Conservation (phyloP, 2,329 filamentous ascomycete genomes). For the Phialophora macrospora region DNA sequence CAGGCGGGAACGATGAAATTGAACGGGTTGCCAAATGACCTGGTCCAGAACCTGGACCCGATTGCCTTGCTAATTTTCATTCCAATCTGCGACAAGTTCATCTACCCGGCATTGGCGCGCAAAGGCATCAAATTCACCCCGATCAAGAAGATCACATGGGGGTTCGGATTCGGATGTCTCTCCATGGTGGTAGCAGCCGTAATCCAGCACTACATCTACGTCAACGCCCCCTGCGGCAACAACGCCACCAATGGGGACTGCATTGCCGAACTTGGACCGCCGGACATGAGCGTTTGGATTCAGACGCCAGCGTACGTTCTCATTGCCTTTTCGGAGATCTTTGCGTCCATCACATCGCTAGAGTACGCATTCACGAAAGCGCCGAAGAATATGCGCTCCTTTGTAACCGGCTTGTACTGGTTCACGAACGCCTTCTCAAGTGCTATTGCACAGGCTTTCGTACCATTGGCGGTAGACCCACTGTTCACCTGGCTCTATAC, state of each 20-base stretch:
- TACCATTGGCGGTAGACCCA: constrained; percentile 65
- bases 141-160: constrained; percentile 74
- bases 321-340: constrained; percentile 62
- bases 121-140: constrained; percentile 70
- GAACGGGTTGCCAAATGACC: constrained; percentile 75
- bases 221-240: constrained; percentile 29
- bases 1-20: constrained; percentile 63
- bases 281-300: constrained; percentile 46
- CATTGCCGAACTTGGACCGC: constrained; percentile 55
- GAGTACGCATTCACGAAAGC: constrained; percentile 78
- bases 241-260: constrained; percentile 52
- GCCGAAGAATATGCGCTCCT: constrained; percentile 63
- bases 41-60: constrained; percentile 76
- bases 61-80: constrained; percentile 77
- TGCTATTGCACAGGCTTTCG: constrained; percentile 71
- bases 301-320: constrained; percentile 58
- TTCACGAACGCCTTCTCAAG: constrained; percentile 72
- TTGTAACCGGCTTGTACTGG: constrained; percentile 56
- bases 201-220: constrained; percentile 63
- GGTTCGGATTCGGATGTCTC: constrained; percentile 68
- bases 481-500: constrained; percentile 74
- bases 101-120: constrained; percentile 72
- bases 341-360: constrained; percentile 69
- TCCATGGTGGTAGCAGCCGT: constrained; percentile 67
- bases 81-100: constrained; percentile 68